These are phyloP conservation scores for Nicotiana undulata DNA, from an alignment of 257 asterid species.

Conservation along the genomic window DNA sequence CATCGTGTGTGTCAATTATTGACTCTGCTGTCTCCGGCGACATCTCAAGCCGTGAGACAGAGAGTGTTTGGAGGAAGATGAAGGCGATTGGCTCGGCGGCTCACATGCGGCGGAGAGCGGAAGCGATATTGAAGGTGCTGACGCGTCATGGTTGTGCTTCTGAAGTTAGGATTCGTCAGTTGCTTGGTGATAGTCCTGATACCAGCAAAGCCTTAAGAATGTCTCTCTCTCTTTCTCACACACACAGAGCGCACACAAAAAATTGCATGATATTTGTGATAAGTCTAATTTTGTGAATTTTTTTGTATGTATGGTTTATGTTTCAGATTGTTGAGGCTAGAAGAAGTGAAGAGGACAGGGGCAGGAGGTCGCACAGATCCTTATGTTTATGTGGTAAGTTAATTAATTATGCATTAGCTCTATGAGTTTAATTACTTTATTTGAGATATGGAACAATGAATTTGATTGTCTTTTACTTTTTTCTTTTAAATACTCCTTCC, in stretches of 20 bases:
- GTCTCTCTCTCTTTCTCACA: neutral
- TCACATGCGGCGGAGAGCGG: conserved; percentile 61
- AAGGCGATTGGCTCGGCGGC: conserved; percentile 38
- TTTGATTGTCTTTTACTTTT: no score
- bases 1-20: conserved; percentile 42
- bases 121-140: conserved; percentile 57
- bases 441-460: neutral
- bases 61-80: conserved; percentile 13
- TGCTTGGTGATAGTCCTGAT: conserved; percentile 95
- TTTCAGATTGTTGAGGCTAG: conserved; percentile 68
- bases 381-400: conserved; percentile 63
- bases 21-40: conserved; percentile 18
- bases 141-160: conserved; percentile 59
- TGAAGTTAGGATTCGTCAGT: conserved; percentile 75
- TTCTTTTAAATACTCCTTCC: neutral
- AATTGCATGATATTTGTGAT: neutral
- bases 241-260: neutral
- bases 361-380: conserved; percentile 91
- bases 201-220: conserved; percentile 98
- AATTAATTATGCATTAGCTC: neutral
- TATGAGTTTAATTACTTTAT: neutral
- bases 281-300: neutral
- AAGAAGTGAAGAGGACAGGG: conserved; percentile 71
- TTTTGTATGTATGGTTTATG: conserved; percentile 3
- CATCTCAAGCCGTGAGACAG: conserved; percentile 20